Base-by-base conservation (phyloP, 768 basidiomycete species). In the Amanita thiersii region DNA sequence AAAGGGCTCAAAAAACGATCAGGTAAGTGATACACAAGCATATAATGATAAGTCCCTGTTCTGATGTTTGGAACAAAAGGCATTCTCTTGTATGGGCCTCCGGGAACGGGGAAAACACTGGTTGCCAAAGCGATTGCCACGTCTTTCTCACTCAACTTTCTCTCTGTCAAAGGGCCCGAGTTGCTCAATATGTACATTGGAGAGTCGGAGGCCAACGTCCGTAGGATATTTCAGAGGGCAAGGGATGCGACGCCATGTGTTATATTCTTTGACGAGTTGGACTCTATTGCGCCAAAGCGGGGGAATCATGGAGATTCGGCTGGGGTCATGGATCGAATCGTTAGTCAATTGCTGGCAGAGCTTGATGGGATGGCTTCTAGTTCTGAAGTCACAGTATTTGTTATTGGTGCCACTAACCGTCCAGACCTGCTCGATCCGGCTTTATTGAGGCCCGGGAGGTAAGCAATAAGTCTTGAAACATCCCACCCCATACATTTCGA, bases 131-230 rank as follows among this genome's bases (percentile, higher is more conserved):
- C 93, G 8, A 92, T 97, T 29, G 93, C 93, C 17, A 96, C 92
- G 1, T 89, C 90, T 2, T 96, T 86, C 57, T 84, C 90, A 18
- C 72, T 96, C 50, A 96, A 96, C 58, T 96, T 97, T 62, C 85
- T 97, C 64, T 93, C 90, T n/a, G 79, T 96, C 52, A 96, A 97
- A 58, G 93, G 93, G 0, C 93, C 93, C 2, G 93, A 97, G 54
- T 64, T 97, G 26, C 75, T 96, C 38, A 94, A 94, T 62, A 97
- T 97, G 93, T 97, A 94, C 62, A 94, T 97, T 52, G 93, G 93
- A 45, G 93, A 96, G 62, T 93, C 90, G 8, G 93, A 97, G 60
- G 96, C 97, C 47, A 99, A 98, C 60, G 93, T 99, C 29, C 77
- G 96, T 10, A 71, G 82, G 11, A 80, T 97, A 1, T 97, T 97